Evolutionary conservation across 805 yeast species (phyloP), one percentile per base, ranked within the genome.

Genomic region (Lachancea lanzarotensis): DNA sequence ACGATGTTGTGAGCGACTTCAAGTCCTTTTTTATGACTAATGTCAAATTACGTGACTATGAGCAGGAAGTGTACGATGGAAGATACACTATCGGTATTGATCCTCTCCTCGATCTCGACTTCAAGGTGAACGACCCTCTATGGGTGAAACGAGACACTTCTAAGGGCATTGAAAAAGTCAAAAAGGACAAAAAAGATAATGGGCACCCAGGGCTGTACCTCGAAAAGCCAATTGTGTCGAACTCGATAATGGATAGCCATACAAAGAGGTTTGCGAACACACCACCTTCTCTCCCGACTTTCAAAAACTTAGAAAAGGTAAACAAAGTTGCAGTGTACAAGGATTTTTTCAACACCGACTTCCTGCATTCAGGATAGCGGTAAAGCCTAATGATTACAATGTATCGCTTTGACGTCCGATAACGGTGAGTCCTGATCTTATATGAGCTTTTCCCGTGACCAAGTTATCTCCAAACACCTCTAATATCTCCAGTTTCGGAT

Each of bases 381-480:
- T 12, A 15, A 6, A 3, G 8, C 27, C 18, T 3, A 9, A 30
- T 50, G 10, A 30, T 50, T 62, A 77, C 45, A 75, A 67, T 52
- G 72, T 71, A 60, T 81, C 88, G 54, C 82, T 78, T 59, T 84
- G 89, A 49, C 91, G 71, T 5, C 95, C 95, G 45, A 85, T 78
- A 6, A 86, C 68, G 45, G 76, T 74, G 32, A 86, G 60, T 12
- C 79, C 83, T 4, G 68, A 67, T 44, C 82, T 67, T 1, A 75
- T 61, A 3, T 62, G 63, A 1, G 85, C 82, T 20, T 70, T 69
- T 8, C 71, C 66, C 1, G 89, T 77, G 47, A 88, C 77, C 54
- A 79, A 68, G 57, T 84, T 85, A 57, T 83, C 72, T 1, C 96
- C 96, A 60, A 82, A 88, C 13, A 87, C 90, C 54, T 87, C 95